Evolutionary conservation across 2,329 filamentous ascomycete genomes (phyloP).

Genomic region (Aspergillus awamori): DNA sequence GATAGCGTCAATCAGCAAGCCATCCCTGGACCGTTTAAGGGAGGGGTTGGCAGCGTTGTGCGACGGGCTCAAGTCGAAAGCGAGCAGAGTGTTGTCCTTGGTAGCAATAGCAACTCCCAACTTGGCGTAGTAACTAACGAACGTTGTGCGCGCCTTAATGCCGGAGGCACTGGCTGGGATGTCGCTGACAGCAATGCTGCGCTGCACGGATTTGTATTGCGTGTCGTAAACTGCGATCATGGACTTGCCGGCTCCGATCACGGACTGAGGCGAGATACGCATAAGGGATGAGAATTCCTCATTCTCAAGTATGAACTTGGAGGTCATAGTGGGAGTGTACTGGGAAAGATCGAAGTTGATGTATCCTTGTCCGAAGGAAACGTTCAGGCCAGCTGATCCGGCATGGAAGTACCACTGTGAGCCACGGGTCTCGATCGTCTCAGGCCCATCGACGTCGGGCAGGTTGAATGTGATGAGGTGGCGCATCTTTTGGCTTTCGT

Average conservation of each 20-base stretch:
- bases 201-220: conserved; percentile 51
- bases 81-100: conserved; percentile 46
- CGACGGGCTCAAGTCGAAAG: conserved; percentile 46
- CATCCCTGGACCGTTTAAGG: conserved; percentile 45
- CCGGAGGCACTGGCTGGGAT: conserved; percentile 29
- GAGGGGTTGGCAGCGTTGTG: conserved; percentile 32
- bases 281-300: conserved; percentile 46
- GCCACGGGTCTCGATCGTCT: conserved; percentile 27
- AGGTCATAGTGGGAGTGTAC: conserved; percentile 43
- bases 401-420: conserved; percentile 46
- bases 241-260: conserved; percentile 46
- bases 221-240: conserved; percentile 51
- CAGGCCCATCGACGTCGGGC: conserved; percentile 34
- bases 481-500: conserved; percentile 39
- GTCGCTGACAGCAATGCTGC: conserved; percentile 40
- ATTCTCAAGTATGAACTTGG: conserved; percentile 41
- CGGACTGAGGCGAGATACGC: conserved; percentile 46
- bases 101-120: conserved; percentile 47
- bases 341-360: conserved; percentile 48
- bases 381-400: conserved; percentile 41
- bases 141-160: conserved; percentile 33
- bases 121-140: conserved; percentile 50
- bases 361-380: conserved; percentile 45
- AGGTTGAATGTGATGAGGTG: conserved; percentile 42
- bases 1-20: conserved; percentile 47